Conservation (phyloP, 495 filamentous ascomycete genomes). For the Letharia lupina region DNA sequence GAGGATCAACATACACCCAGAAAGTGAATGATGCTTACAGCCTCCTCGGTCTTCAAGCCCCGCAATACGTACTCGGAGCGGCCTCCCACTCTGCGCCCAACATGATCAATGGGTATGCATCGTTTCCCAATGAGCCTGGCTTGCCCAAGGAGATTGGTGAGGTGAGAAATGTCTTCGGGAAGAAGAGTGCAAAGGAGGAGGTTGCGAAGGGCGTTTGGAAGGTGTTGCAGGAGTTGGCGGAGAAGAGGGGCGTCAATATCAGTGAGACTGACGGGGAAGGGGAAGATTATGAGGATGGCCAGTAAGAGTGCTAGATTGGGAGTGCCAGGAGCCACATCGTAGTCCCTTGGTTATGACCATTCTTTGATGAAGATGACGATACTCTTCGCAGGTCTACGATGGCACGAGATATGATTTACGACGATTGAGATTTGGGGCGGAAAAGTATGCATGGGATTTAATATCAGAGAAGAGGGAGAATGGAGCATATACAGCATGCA, state of each 20-base stretch:
- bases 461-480: not conserved
- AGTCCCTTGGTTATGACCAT: not conserved
- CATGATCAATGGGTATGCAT: slow-evolving; percentile 26
- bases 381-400: not conserved
- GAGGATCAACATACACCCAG: slow-evolving; percentile 16
- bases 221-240: slow-evolving; percentile 30
- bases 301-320: not conserved
- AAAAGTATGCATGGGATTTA: not conserved
- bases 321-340: not conserved
- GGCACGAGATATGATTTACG: not conserved
- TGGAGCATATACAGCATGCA: not conserved
- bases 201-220: slow-evolving; percentile 31
- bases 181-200: slow-evolving; percentile 42
- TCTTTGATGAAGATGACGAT: not conserved
- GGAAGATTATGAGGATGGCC: not conserved
- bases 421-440: not conserved
- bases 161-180: slow-evolving; percentile 36
- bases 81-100: slow-evolving; percentile 12
- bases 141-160: slow-evolving; percentile 33
- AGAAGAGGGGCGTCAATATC: slow-evolving; percentile 22
- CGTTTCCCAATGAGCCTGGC: slow-evolving; percentile 27
- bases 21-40: slow-evolving; percentile 18
- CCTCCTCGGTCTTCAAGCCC: slow-evolving; percentile 17
- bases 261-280: slow-evolving; percentile 10
- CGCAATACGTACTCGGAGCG: slow-evolving; percentile 19